Evolutionary conservation across 768 basidiomycete species (phyloP).

Genomic region (Cystoderma amianthinum): DNA sequence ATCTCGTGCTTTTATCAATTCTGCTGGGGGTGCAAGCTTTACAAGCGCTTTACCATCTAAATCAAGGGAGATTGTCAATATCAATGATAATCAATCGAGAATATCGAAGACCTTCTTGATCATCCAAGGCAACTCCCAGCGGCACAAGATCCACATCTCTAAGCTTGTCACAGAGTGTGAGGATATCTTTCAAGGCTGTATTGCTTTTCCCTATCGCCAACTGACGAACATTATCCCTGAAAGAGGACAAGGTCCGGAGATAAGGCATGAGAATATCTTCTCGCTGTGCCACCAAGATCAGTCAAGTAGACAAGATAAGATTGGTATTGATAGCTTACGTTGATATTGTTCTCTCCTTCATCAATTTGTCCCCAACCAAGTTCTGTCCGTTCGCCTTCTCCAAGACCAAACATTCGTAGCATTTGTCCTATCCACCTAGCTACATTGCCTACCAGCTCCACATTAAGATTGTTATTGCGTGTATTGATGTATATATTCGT

Average conservation of each 20-base stretch:
- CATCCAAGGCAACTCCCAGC: constrained; percentile 94
- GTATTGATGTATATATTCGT: constrained; percentile 85
- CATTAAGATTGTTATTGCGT: constrained; percentile 50
- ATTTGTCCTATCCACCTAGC: constrained; percentile 67
- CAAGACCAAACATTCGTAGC: constrained; percentile 76
- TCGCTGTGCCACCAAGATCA: constrained; percentile 42
- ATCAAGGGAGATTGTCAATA: neutral
- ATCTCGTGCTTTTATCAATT: constrained; percentile 79
- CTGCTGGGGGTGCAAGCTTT: constrained; percentile 80
- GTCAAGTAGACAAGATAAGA: constrained; percentile 4
- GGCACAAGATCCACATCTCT: constrained; percentile 87
- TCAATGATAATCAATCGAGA: constrained; percentile 5
- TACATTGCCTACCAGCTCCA: constrained; percentile 55
- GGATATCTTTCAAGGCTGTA: constrained; percentile 67
- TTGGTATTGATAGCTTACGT: constrained; percentile 32
- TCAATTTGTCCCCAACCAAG: constrained; percentile 84
- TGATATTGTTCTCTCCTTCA: constrained; percentile 33
- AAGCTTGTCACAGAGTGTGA: constrained; percentile 83
- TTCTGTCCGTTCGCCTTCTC: constrained; percentile 56
- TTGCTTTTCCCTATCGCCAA: constrained; percentile 71
- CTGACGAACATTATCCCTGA: constrained; percentile 84
- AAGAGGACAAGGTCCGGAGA: constrained; percentile 74
- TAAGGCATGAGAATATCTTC: constrained; percentile 89
- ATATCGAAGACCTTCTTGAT: constrained; percentile 70
- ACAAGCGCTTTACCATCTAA: constrained; percentile 92